Conservation (phyloP, 305 asterid species). For the Ajuga reptans region DNA sequence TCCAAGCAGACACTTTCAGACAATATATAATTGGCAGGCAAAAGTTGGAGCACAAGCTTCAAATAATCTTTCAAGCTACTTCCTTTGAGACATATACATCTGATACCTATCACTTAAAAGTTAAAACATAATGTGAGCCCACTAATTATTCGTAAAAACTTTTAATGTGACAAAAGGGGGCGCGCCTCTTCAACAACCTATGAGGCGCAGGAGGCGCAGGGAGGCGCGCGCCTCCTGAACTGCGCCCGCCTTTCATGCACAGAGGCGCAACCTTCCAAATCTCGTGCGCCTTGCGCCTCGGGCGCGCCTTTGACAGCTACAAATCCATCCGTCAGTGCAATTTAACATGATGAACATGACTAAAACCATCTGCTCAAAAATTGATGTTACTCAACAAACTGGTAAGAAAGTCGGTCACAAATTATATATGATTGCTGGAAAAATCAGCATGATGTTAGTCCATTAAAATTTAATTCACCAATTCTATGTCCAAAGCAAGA, state of each 20-base stretch:
- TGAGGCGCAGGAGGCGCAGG: too few species aligned
- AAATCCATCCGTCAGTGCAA: not conserved
- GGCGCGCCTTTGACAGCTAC: too few species aligned
- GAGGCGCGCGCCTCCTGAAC: too few species aligned
- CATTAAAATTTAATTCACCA: not conserved
- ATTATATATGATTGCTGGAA: not conserved
- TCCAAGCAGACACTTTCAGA: not conserved
- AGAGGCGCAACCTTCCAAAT: too few species aligned
- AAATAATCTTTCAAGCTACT: conserved; percentile 3
- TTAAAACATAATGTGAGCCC: not conserved
- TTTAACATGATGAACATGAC: not conserved
- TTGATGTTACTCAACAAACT: conserved; percentile 1
- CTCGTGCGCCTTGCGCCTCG: too few species aligned
- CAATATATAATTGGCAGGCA: conserved; percentile 2
- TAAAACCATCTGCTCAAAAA: not conserved
- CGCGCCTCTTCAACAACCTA: too few species aligned
- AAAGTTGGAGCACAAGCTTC: not conserved
- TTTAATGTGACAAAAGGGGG: too few species aligned
- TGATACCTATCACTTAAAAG: not conserved
- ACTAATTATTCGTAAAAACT: not conserved
- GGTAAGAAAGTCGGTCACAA: not conserved
- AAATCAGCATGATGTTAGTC: not conserved
- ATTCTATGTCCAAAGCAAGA: not conserved
- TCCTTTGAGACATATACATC: not conserved
- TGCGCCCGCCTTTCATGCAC: too few species aligned